These are phyloP conservation scores for Scedosporium boydii DNA, from an alignment of 2,329 filamentous ascomycete genomes.

Conservation along the genomic window DNA sequence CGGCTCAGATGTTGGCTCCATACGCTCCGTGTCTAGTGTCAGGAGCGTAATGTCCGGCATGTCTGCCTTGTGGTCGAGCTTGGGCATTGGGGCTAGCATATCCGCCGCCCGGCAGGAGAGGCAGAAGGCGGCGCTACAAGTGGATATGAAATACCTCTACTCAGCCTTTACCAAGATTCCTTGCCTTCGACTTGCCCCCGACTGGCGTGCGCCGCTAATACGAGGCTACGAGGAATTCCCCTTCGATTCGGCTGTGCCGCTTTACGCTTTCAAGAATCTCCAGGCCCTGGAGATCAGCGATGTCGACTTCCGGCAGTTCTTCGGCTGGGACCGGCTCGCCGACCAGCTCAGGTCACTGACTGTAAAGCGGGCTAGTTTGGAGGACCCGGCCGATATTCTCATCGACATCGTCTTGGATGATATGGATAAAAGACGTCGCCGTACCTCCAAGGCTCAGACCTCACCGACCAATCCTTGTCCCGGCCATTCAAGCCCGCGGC, in stretches of 20 bases:
- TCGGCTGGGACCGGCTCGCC: conserved; percentile 88
- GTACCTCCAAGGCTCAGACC: conserved; percentile 76
- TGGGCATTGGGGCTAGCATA: conserved; percentile 73
- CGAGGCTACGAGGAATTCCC: conserved; percentile 95
- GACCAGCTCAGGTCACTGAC: conserved; percentile 87
- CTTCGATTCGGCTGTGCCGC: conserved; percentile 90
- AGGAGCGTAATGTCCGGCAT: conserved; percentile 96
- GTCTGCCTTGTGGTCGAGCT: conserved; percentile 83
- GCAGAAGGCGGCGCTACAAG: conserved; percentile 74
- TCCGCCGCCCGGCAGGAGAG: conserved; percentile 77
- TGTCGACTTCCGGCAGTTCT: conserved; percentile 94
- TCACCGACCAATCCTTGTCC: conserved; percentile 68
- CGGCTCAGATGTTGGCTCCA: conserved; percentile 76
- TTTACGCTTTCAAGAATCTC: conserved; percentile 96
- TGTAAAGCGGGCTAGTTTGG: conserved; percentile 76
- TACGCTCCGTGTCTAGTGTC: conserved; percentile 92
- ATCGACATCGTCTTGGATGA: conserved; percentile 93
- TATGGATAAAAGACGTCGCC: conserved; percentile 81
- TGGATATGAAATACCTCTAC: conserved; percentile 91
- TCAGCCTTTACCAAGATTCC: conserved; percentile 98
- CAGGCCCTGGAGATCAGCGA: conserved; percentile 90
- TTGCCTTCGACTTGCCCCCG: conserved; percentile 79
- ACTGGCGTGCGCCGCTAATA: conserved; percentile 84
- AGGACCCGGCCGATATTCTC: conserved; percentile 82
- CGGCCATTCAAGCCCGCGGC: conserved; percentile 43